Evolutionary conservation across 106 monocot species (phyloP).

Genomic region (Chionographis japonica): DNA sequence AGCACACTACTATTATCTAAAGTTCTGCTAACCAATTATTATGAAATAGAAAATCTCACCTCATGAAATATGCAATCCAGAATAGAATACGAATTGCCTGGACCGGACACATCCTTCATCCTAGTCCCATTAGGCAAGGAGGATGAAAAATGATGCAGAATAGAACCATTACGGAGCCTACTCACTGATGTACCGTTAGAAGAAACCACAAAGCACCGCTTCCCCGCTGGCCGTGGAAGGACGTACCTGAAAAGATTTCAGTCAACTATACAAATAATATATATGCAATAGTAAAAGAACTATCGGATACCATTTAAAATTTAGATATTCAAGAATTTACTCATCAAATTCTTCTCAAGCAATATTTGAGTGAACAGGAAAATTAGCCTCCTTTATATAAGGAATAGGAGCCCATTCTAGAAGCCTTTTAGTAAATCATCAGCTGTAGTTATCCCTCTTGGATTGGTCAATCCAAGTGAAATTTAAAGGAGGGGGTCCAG

Average conservation of each 20-base stretch:
- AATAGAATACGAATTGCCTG: slow-evolving; percentile 71
- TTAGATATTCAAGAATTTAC: not conserved
- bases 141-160: slow-evolving; percentile 90
- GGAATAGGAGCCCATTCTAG: no score
- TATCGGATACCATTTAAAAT: not conserved
- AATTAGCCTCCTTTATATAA: no score
- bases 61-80: slow-evolving; percentile 98
- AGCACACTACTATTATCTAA: not conserved
- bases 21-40: not conserved
- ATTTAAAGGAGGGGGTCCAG: no score
- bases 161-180: slow-evolving; percentile 84
- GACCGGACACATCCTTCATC: slow-evolving; percentile 61
- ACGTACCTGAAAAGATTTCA: slow-evolving; percentile 62
- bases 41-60: slow-evolving; percentile 26
- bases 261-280: not conserved
- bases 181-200: slow-evolving; percentile 83
- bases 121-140: slow-evolving; percentile 78
- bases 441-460: no score
- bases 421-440: no score
- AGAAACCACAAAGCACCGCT: slow-evolving; percentile 90
- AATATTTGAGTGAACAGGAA: no score
- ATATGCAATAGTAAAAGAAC: not conserved
- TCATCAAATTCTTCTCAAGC: not conserved
- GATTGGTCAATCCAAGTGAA: no score
- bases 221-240: slow-evolving; percentile 81